Evolutionary conservation across 805 yeast species (phyloP).

Genomic region (Zygosaccharomyces siamensis): DNA sequence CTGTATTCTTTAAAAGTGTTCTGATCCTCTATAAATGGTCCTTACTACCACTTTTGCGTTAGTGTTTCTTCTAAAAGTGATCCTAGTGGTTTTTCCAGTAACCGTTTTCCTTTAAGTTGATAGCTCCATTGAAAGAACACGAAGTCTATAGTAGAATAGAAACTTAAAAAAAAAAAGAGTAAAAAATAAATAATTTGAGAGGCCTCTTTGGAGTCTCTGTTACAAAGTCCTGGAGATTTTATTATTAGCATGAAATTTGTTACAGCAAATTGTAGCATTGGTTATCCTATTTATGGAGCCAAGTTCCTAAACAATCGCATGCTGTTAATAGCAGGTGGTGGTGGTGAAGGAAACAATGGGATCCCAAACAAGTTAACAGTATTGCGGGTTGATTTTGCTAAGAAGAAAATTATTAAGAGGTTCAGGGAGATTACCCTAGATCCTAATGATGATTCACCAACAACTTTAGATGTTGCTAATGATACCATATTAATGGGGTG

Average conservation of each 20-base stretch:
- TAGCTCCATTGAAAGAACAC: background rate
- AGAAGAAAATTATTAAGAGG: conserved; percentile 45
- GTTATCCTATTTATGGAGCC: conserved; percentile 80
- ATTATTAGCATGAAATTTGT: conserved; percentile 22
- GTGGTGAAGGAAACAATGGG: conserved; percentile 90
- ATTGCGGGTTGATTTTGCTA: conserved; percentile 50
- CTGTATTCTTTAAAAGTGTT: background rate
- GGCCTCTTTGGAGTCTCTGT: conserved; percentile 7
- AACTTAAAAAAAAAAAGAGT: background rate
- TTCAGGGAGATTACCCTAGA: conserved; percentile 59
- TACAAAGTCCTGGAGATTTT: background rate
- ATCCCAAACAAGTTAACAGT: conserved; percentile 79
- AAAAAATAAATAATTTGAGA: background rate
- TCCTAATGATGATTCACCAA: conserved; percentile 79
- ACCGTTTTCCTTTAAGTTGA: background rate
- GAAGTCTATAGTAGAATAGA: background rate
- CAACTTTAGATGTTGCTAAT: conserved; percentile 57
- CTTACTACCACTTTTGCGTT: no score
- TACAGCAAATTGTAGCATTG: conserved; percentile 36
- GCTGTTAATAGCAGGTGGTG: conserved; percentile 83
- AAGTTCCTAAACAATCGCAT: conserved; percentile 58
- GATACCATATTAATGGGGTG: conserved; percentile 63
- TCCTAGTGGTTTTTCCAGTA: no score
- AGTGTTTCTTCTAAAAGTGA: no score
- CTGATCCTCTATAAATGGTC: background rate